Percentiles rank a stretch among this genome's conserved stretches.
These are phyloP conservation scores for Aspergillus baeticus DNA, from an alignment of 495 filamentous ascomycete genomes.

Conservation along the genomic window DNA sequence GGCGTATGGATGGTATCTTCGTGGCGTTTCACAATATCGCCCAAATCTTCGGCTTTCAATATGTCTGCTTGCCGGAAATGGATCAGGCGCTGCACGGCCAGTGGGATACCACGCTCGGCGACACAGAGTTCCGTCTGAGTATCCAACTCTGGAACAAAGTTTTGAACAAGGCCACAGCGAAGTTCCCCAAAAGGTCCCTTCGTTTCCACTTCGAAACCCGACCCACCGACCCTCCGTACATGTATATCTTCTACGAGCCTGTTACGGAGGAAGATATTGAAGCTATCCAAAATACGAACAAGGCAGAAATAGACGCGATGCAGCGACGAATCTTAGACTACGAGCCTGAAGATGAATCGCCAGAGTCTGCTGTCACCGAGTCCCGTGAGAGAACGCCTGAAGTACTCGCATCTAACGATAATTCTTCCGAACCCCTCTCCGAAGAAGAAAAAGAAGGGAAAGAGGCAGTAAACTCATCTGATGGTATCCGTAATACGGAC, in stretches of 20 bases:
- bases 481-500: not conserved
- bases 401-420: not conserved
- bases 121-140: constrained; percentile 83
- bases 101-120: constrained; percentile 62
- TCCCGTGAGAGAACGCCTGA: not conserved
- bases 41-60: constrained; percentile 97
- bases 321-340: constrained; percentile 56
- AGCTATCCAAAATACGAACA: constrained; percentile 66
- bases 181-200: constrained; percentile 69
- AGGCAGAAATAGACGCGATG: constrained; percentile 62
- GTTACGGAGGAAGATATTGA: constrained; percentile 70
- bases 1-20: constrained; percentile 98
- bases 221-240: constrained; percentile 57
- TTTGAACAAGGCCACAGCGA: constrained; percentile 68
- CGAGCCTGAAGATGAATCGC: constrained; percentile 8
- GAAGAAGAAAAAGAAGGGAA: not conserved
- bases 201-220: constrained; percentile 87
- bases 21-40: constrained; percentile 96
- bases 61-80: constrained; percentile 83
- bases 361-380: not conserved
- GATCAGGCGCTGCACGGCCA: constrained; percentile 80
- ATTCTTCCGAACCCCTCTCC: not conserved
- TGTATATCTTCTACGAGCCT: constrained; percentile 89
- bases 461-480: not conserved
- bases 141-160: constrained; percentile 73